Base-by-base conservation (phyloP, 2,329 filamentous ascomycete species). In the Sclerotiophoma versabilis region DNA sequence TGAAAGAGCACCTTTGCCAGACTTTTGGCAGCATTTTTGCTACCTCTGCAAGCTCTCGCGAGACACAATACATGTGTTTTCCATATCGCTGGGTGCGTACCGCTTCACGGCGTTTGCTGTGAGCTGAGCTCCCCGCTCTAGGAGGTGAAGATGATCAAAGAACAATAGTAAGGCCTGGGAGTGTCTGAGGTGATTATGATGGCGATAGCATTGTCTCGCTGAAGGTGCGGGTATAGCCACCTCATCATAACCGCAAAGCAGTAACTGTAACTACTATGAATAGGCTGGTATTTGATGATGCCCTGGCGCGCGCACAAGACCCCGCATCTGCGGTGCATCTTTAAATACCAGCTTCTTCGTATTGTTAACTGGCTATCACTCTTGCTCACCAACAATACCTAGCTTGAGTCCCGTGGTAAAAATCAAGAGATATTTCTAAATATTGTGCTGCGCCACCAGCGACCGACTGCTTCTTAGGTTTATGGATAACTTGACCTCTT, bases 81-180 rank as follows among this genome's bases (percentile, higher is more conserved):
- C 20, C 34, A 32, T 12, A 14, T 19, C 45, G 27, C 46, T 52
- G 49, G 56, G 43, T 43, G 37, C 19, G 15, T 36, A 41, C 22
- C 27, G 26, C 39, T 19, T 29, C 20, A 45, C 6, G 38, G 39
- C 33, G 45, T 49, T 54, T 39, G 26, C 29, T 36, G 23, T 45
- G 29, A 45, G 51, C 39, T 45, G 51, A 49, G 44, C 34, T 32
- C 19, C 32, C 22, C n/a, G 39, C 12, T 25, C 34, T 30, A 10
- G 10, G 45, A 52, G 46, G 50, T 57, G 57, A 57, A 59, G 44
- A 49, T 39, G 36, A 27, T 43, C 38, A 7, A 29, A 17, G 62
- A 64, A 68, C 65, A 68, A 68, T 68, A 65, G 43, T 44, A 66
- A 68, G 59, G 37, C 29, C 32, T 25, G 19, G 29, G 17, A 10